These are phyloP conservation scores for Calonectria pseudoreteaudii DNA, from an alignment of 2,329 filamentous ascomycete species.

Conservation along the genomic window DNA sequence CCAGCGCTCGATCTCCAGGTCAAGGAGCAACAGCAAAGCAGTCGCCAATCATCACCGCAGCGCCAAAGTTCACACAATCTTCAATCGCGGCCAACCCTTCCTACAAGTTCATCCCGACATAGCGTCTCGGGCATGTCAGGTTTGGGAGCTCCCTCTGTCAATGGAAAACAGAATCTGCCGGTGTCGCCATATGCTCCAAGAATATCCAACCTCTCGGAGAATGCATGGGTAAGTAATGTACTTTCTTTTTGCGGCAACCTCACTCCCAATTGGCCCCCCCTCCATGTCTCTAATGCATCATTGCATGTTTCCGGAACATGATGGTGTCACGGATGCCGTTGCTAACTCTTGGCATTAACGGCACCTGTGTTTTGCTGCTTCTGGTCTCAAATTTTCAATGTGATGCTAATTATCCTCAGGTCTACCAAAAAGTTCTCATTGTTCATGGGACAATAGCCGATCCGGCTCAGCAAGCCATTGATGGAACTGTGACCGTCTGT, in stretches of 20 bases:
- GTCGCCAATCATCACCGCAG: conserved; percentile 33
- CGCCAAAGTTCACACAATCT: conserved; percentile 38
- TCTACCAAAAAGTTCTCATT: conserved; percentile 90
- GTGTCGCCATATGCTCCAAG: conserved; percentile 85
- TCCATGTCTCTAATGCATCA: conserved; percentile 27
- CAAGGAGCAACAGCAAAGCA: conserved; percentile 54
- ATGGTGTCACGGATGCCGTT: conserved; percentile 16
- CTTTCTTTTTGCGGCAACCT: conserved; percentile 29
- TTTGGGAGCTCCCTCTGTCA: conserved; percentile 65
- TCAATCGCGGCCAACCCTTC: conserved; percentile 52
- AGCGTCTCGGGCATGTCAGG: conserved; percentile 75
- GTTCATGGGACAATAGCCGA: conserved; percentile 87
- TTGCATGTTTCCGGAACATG: conserved; percentile 22
- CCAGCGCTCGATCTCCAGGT: conserved; percentile 72
- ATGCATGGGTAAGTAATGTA: conserved; percentile 78
- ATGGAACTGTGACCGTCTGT: conserved; percentile 83
- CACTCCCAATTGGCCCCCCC: conserved; percentile 20
- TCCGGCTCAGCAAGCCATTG: conserved; percentile 72
- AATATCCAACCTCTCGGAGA: conserved; percentile 82
- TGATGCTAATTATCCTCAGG: conserved; percentile 63
- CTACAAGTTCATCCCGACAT: conserved; percentile 65
- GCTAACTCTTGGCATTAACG: conserved; percentile 25
- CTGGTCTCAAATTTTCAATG: conserved; percentile 7
- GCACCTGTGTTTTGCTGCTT: neutral
- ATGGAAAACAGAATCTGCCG: conserved; percentile 68